Conservation (phyloP, 495 filamentous ascomycete genomes). For the Clavariopsis aquatica region DNA sequence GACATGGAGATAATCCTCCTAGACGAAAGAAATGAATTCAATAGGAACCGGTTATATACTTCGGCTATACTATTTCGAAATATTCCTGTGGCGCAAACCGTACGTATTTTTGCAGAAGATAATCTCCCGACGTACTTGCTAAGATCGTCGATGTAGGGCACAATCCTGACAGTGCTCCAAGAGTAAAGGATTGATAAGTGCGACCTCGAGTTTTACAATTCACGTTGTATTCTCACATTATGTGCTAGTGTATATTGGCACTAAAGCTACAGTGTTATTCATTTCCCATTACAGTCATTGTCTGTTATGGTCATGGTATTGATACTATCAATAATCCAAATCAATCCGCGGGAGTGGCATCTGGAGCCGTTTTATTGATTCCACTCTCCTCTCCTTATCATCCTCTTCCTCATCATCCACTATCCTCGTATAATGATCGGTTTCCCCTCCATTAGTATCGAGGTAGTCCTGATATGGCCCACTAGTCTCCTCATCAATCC, state of each 20-base stretch:
- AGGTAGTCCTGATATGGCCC: not conserved
- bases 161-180: not conserved
- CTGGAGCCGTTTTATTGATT: slow-evolving; percentile 5
- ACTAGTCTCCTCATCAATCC: slow-evolving; percentile 5
- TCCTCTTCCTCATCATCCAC: slow-evolving; percentile 3
- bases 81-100: not conserved
- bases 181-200: not conserved
- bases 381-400: not conserved
- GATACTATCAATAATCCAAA: slow-evolving; percentile 1
- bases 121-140: not conserved
- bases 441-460: slow-evolving; percentile 3
- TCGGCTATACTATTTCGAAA: not conserved
- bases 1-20: not conserved
- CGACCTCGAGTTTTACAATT: not conserved
- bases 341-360: slow-evolving; percentile 1
- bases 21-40: not conserved
- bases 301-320: no score
- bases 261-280: not conserved
- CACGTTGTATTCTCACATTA: not conserved
- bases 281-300: not conserved
- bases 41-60: not conserved
- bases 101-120: not conserved
- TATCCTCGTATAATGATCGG: no score
- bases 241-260: not conserved
- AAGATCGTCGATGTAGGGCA: not conserved